Evolutionary conservation across 768 basidiomycete species (phyloP).

Genomic region (Tremella yokohamensis): DNA sequence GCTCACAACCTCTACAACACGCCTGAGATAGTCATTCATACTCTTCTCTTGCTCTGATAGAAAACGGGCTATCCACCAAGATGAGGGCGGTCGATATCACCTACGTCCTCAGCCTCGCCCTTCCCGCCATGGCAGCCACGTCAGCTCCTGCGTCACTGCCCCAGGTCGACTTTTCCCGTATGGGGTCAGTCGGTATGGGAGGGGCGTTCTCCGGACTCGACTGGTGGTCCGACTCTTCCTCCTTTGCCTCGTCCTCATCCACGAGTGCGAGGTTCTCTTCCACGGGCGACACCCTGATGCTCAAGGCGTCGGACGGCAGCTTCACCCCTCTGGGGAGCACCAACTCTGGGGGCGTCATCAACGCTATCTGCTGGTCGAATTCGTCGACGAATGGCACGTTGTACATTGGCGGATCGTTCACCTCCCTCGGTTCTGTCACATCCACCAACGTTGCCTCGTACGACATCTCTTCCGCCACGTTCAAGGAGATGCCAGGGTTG

Average conservation of each 20-base stretch:
- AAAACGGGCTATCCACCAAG: slow-evolving; percentile 19
- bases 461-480: slow-evolving; percentile 28
- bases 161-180: slow-evolving; percentile 67
- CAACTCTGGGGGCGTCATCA: slow-evolving; percentile 71
- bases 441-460: slow-evolving; percentile 76
- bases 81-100: slow-evolving; percentile 13
- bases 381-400: slow-evolving; percentile 56
- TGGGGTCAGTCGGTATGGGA: slow-evolving; percentile 85
- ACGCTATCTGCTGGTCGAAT: slow-evolving; percentile 61
- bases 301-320: slow-evolving; percentile 63
- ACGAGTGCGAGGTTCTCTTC: slow-evolving; percentile 16
- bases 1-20: too few species aligned
- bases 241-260: slow-evolving; percentile 8
- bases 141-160: slow-evolving; percentile 54
- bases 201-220: slow-evolving; percentile 86
- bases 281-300: slow-evolving; percentile 59
- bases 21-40: neutral
- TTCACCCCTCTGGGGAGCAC: slow-evolving; percentile 71
- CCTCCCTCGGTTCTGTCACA: slow-evolving; percentile 61
- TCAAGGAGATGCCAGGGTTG: slow-evolving; percentile 56
- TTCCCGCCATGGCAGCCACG: slow-evolving; percentile 27
- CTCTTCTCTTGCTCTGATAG: neutral
- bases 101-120: slow-evolving; percentile 9
- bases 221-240: slow-evolving; percentile 30
- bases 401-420: slow-evolving; percentile 81